Conservation (phyloP, 1,284 basidiomycete species). For the Ganoderma boninense region DNA sequence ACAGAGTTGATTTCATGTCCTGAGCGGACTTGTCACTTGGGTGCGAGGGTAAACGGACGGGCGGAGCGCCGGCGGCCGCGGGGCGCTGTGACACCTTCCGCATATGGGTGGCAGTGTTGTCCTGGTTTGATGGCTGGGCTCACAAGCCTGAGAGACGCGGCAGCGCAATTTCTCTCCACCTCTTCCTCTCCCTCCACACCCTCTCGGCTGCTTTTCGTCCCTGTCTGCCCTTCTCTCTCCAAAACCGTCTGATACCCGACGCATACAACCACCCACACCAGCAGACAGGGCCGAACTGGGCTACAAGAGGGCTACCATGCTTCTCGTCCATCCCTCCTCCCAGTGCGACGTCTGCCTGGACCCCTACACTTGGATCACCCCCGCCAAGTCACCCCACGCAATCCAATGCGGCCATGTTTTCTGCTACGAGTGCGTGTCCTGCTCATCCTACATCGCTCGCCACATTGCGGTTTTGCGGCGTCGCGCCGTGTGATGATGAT, state of each 20-base stretch:
- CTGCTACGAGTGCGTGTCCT: conserved; percentile 60
- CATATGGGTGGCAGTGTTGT: conserved; percentile 23
- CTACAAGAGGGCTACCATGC: conserved; percentile 39
- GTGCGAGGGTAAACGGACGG: conserved; percentile 6
- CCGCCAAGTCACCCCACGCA: conserved; percentile 61
- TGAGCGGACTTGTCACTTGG: conserved; percentile 11
- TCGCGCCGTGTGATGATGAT: background rate
- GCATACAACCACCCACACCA: background rate
- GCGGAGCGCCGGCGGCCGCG: conserved; percentile 20
- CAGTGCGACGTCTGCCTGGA: conserved; percentile 77
- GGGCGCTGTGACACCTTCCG: conserved; percentile 27
- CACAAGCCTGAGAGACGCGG: conserved; percentile 10
- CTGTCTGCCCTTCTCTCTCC: background rate
- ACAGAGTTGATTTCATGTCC: conserved; percentile 3
- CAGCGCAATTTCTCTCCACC: conserved; percentile 19
- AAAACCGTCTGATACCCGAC: conserved; percentile 2
- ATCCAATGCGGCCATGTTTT: conserved; percentile 78
- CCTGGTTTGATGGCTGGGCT: conserved; percentile 27
- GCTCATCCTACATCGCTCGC: background rate
- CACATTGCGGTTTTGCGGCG: background rate
- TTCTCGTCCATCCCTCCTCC: conserved; percentile 70
- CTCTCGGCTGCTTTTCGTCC: conserved; percentile 2
- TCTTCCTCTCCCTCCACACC: conserved; percentile 13
- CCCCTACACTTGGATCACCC: conserved; percentile 56
- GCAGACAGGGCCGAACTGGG: conserved; percentile 16